Conservation (phyloP, 1,284 basidiomycete species). For the Moesziomyces globuligerus region DNA sequence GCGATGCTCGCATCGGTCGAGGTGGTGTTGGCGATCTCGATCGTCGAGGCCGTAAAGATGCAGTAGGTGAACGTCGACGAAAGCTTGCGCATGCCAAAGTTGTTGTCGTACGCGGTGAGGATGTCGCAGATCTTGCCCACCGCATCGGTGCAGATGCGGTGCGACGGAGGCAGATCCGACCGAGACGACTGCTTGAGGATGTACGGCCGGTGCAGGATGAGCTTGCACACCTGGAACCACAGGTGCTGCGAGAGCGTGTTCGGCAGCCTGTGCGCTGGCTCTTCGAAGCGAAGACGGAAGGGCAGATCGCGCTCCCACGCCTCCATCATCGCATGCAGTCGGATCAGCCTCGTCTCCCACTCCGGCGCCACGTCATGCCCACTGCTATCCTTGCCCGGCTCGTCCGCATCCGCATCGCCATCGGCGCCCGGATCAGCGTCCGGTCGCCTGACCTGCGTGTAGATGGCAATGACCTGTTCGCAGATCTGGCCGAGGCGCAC, state of each 20-base stretch:
- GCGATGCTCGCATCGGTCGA: conserved; percentile 36
- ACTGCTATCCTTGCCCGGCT: background rate
- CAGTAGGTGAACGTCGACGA: conserved; percentile 51
- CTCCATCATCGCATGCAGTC: conserved; percentile 29
- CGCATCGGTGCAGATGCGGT: conserved; percentile 52
- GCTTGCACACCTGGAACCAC: conserved; percentile 47
- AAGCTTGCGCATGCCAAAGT: conserved; percentile 50
- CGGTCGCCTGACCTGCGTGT: conserved; percentile 37
- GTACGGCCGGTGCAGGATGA: conserved; percentile 53
- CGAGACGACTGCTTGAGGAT: conserved; percentile 50
- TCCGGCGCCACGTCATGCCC: conserved; percentile 10
- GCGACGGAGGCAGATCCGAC: conserved; percentile 42
- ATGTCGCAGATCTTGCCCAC: conserved; percentile 46
- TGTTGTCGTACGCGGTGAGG: conserved; percentile 44
- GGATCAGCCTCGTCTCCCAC: conserved; percentile 31
- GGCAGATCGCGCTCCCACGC: conserved; percentile 33
- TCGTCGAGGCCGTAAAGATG: conserved; percentile 56
- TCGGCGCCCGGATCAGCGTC: conserved; percentile 8
- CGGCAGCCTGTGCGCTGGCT: conserved; percentile 38
- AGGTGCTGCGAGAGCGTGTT: conserved; percentile 38
- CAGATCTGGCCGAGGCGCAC: conserved; percentile 36
- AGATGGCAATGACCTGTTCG: conserved; percentile 50
- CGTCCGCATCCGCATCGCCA: background rate
- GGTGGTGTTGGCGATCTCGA: conserved; percentile 58
- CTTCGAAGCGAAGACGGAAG: conserved; percentile 34